Evolutionary conservation across 2,329 filamentous ascomycete species (phyloP), one percentile per base, ranked within the genome.

Genomic region (Diaporthe australafricana): DNA sequence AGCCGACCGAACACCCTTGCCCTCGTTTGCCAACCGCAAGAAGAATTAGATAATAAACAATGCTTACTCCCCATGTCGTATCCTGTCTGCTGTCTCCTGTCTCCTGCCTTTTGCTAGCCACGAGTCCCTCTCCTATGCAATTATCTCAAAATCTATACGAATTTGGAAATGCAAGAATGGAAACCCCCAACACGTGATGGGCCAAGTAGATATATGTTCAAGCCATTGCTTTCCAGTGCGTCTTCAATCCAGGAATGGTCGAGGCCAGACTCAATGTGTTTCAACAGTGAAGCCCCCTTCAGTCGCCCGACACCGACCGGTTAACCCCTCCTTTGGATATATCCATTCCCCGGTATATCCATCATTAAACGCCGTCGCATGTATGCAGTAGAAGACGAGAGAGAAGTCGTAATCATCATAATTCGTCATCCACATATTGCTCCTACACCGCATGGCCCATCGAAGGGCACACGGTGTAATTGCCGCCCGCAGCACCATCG

Each of bases 11-110:
- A 27, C 57, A 48, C 6, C 56, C 35, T 27, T 35, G 20, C 25
- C 56, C 40, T 22, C 27, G 56, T 47, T 66, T 47, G 68, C 66
- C 25, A 60, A 48, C 48, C 40, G 47, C 68, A 48, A 62, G 25
- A 71, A 73, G 38, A 73, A 73, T 72, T 72, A 73, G 53, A 73
- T 57, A 57, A 62, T 72, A 73, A 67, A 66, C 72, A 62, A 72
- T 72, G 69, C 72, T 63, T 65, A 42, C 57, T 65, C 27, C 42
- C 42, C 55, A n/a, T n/a, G n/a, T n/a, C 32, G 25, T 45, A 38
- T 47, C 50, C 42, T 45, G n/a, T n/a, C n/a, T n/a, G n/a, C n/a
- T n/a, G n/a, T n/a, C 11, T 48, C 62, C 60, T 50, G 27, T 35
- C 16, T 68, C 42, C 50, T 47, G 11, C 47, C 30, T 25, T 53